phyloP scores from a whole-genome alignment of 805 yeast species.

The Wickerhamomyces ciferrii region DNA sequence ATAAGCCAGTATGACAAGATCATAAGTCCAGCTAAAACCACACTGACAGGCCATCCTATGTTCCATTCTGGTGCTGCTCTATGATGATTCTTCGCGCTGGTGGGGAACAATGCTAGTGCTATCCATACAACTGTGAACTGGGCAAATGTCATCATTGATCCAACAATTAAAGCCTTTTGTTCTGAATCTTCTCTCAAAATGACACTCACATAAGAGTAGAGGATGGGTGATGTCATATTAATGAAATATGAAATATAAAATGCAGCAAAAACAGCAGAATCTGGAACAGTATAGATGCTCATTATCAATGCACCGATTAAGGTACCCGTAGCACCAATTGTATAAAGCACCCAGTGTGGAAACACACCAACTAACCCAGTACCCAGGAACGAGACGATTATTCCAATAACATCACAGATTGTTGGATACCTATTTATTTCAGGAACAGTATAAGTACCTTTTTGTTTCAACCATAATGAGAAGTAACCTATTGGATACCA shows the following conservation, averaged over 20 bases:
- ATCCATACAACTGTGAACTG: not conserved
- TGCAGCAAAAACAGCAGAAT: not conserved
- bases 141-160: not conserved
- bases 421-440: conserved; percentile 1
- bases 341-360: not conserved
- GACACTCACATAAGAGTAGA: not conserved
- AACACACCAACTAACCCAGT: not conserved
- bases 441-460: not conserved
- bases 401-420: not conserved
- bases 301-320: not conserved
- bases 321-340: not conserved
- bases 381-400: not conserved
- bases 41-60: not conserved
- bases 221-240: not conserved
- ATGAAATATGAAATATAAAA: not conserved
- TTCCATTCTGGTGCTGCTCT: conserved; percentile 1
- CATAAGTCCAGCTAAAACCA: not conserved
- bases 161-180: not conserved
- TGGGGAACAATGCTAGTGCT: not conserved
- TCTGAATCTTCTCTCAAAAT: conserved; percentile 1
- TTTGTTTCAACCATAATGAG: conserved; percentile 2
- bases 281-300: not conserved
- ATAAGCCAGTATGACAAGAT: not conserved
- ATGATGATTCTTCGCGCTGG: not conserved
- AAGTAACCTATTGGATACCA: conserved; percentile 1